Percentiles rank a stretch among this genome's conserved stretches.
Evolutionary conservation across 805 yeast genomes (phyloP).

Genomic region (Saccharomycopsis sp.): DNA sequence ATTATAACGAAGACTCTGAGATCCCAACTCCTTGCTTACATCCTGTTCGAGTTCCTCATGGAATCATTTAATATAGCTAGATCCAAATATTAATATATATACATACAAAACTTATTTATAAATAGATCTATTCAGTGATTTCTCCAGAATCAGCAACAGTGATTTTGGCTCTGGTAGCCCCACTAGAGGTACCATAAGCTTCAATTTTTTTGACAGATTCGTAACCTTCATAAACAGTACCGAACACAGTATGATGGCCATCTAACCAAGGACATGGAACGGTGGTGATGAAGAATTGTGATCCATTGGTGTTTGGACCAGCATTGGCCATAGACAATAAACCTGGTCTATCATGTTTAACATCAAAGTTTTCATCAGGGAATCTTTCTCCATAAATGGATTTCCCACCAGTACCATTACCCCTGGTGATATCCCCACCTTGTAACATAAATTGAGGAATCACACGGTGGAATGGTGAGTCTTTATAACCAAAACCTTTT

Average conservation of each 20-base stretch:
- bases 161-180: conserved; percentile 64
- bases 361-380: conserved; percentile 79
- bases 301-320: conserved; percentile 94
- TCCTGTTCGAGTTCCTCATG: conserved; percentile 3
- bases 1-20: neutral
- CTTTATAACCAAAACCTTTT: conserved; percentile 65
- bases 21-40: conserved; percentile 6
- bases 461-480: conserved; percentile 83
- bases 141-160: conserved; percentile 71
- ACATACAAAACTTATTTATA: neutral
- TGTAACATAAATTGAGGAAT: conserved; percentile 87
- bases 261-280: conserved; percentile 89
- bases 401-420: conserved; percentile 71
- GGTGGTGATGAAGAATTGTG: conserved; percentile 91
- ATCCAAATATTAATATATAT: neutral
- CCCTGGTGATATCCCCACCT: conserved; percentile 81
- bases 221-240: conserved; percentile 76
- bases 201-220: conserved; percentile 72
- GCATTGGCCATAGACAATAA: conserved; percentile 94
- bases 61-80: neutral
- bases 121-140: neutral
- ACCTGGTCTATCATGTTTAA: conserved; percentile 74
- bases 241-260: conserved; percentile 94
- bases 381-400: conserved; percentile 76
- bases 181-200: conserved; percentile 51